These are phyloP conservation scores for Monosporascus sp. DNA, from an alignment of 2,329 filamentous ascomycete genomes.

Conservation along the genomic window DNA sequence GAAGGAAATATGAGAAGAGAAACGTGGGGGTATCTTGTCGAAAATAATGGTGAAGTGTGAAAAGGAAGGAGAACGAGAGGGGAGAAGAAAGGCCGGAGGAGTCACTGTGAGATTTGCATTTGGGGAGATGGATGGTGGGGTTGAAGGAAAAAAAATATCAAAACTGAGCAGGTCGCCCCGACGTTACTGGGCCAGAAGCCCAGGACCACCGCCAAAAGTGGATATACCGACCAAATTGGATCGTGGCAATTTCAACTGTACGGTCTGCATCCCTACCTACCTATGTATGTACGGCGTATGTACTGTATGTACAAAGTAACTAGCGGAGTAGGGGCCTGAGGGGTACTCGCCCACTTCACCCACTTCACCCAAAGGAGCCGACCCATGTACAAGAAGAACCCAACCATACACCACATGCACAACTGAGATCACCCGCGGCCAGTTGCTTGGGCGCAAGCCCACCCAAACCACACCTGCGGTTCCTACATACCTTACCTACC, in stretches of 20 bases:
- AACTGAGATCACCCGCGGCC: too few species aligned
- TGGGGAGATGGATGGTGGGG: background rate
- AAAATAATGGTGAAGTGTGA: slow-evolving; percentile 14
- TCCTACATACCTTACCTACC: too few species aligned
- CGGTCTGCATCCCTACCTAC: too few species aligned
- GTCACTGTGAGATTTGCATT: background rate
- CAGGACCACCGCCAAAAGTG: background rate
- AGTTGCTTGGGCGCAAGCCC: too few species aligned
- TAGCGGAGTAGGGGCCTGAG: too few species aligned
- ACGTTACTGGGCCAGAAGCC: background rate
- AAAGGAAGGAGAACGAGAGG: slow-evolving; percentile 6
- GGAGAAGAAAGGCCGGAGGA: background rate
- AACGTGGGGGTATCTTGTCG: slow-evolving; percentile 24
- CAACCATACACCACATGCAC: background rate
- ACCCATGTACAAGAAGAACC: background rate
- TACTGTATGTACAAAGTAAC: too few species aligned
- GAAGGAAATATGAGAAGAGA: slow-evolving; percentile 11
- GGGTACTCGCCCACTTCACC: too few species aligned
- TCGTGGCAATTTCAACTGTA: background rate
- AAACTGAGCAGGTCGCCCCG: background rate
- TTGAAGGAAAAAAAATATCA: background rate
- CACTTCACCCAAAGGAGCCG: too few species aligned
- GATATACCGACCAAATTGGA: background rate
- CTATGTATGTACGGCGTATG: too few species aligned
- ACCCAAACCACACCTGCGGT: too few species aligned